Conservation (phyloP, 306 rosid species). For the Cicer cuneatum region DNA sequence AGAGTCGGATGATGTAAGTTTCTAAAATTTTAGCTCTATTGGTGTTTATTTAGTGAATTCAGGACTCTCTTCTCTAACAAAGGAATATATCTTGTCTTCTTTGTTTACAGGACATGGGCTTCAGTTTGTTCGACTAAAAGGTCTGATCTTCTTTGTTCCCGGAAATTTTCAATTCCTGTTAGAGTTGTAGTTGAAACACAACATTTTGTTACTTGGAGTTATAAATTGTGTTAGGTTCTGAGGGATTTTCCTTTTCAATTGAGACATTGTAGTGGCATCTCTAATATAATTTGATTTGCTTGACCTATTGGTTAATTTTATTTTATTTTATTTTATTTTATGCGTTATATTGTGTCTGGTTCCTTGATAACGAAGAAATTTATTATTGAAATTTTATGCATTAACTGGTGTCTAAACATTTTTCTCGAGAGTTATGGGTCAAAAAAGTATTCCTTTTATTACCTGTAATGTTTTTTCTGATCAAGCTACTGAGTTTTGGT, state of each 20-base stretch:
- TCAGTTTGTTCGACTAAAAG: slow-evolving; percentile 67
- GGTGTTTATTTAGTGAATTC: neutral
- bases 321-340: neutral
- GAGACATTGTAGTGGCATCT: slow-evolving; percentile 29
- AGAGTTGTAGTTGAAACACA: slow-evolving; percentile 28
- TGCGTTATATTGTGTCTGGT: neutral
- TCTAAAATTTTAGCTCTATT: neutral
- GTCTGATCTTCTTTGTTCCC: neutral
- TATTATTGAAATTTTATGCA: neutral
- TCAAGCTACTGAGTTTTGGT: no score
- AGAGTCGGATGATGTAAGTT: slow-evolving; percentile 70
- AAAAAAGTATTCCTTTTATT: no score
- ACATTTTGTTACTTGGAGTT: slow-evolving; percentile 39
- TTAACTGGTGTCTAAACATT: no score
- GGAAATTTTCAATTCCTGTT: slow-evolving; percentile 19
- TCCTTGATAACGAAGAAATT: no score
- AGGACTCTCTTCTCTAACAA: neutral
- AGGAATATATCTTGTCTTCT: neutral
- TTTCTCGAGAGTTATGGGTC: no score
- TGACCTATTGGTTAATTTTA: neutral
- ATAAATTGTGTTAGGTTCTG: slow-evolving; percentile 40
- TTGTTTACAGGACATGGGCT: slow-evolving; percentile 73
- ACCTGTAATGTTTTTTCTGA: no score
- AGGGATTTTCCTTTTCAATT: slow-evolving; percentile 31
- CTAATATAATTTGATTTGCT: slow-evolving; percentile 26